Percentiles rank a stretch among this genome's conserved stretches.
phyloP scores from a whole-genome alignment of 371 early-diverging fungal genomes.

The Apophysomyces trapeziformis region DNA sequence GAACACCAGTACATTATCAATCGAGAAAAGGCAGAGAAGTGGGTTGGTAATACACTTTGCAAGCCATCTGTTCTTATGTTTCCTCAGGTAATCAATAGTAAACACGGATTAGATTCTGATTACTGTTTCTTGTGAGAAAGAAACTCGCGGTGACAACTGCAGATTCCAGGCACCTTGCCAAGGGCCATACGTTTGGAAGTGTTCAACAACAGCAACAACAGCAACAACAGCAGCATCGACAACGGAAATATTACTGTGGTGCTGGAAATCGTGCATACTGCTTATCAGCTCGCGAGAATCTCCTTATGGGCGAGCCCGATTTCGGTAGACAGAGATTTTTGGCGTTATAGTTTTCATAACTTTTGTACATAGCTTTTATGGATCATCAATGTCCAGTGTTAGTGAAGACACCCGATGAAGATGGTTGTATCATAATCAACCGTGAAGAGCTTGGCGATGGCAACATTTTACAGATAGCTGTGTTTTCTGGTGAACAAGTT shows the following conservation, averaged over 20 bases:
- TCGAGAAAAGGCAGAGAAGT: conserved; percentile 49
- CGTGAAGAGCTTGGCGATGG: conserved; percentile 34
- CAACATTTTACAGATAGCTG: conserved; percentile 32
- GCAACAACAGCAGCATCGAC: background rate
- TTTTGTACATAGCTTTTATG: conserved; percentile 25
- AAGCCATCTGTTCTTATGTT: conserved; percentile 56
- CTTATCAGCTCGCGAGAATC: background rate
- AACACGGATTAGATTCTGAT: background rate
- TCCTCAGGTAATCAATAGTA: conserved; percentile 42
- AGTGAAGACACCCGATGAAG: conserved; percentile 15
- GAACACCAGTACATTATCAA: conserved; percentile 64
- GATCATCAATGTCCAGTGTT: conserved; percentile 28
- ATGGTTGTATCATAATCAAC: conserved; percentile 28
- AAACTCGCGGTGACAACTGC: background rate
- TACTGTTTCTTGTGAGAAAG: background rate
- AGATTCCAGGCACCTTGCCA: background rate
- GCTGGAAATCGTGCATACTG: background rate
- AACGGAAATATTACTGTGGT: background rate
- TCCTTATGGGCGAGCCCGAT: background rate
- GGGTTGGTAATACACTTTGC: conserved; percentile 53
- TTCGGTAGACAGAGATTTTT: background rate
- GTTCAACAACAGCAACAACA: background rate
- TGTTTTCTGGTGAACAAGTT: conserved; percentile 35
- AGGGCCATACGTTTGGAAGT: background rate
- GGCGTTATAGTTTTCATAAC: background rate